These are phyloP conservation scores for Calonectria honghensis DNA, from an alignment of 2,329 filamentous ascomycete genomes.

Conservation along the genomic window DNA sequence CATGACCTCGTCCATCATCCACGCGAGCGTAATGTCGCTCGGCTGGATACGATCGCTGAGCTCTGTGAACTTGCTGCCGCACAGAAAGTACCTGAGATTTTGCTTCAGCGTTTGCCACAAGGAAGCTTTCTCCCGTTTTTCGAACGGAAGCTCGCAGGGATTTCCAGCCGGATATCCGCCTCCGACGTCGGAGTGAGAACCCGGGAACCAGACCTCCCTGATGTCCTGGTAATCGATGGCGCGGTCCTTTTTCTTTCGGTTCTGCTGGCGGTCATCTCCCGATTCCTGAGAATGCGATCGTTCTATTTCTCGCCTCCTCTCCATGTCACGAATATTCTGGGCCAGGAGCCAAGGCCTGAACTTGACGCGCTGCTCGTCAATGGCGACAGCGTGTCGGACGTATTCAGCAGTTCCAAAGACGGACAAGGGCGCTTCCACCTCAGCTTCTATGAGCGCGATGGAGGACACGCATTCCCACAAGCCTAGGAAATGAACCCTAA, in stretches of 20 bases:
- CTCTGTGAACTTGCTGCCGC: constrained; percentile 49
- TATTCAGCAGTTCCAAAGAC: constrained; percentile 64
- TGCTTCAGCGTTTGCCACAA: not conserved
- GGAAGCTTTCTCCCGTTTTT: constrained; percentile 55
- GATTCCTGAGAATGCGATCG: not conserved
- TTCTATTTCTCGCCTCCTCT: not conserved
- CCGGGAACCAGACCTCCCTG: constrained; percentile 73
- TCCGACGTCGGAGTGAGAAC: constrained; percentile 72
- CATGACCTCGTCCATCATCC: constrained; percentile 72
- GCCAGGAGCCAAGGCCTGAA: constrained; percentile 71
- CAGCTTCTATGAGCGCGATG: constrained; percentile 64
- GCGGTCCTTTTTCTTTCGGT: constrained; percentile 42
- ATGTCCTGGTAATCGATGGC: constrained; percentile 49
- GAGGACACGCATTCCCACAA: constrained; percentile 74
- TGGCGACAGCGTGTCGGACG: constrained; percentile 71
- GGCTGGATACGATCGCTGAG: constrained; percentile 59
- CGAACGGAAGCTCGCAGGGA: constrained; percentile 17
- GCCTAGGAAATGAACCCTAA: constrained; percentile 73
- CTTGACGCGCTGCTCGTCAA: constrained; percentile 73
- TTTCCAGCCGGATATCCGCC: constrained; percentile 67
- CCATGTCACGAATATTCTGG: constrained; percentile 59
- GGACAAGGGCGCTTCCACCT: constrained; percentile 60
- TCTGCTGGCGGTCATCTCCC: constrained; percentile 55
- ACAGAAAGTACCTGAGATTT: not conserved
- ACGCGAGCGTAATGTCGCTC: constrained; percentile 70